Evolutionary conservation across 495 filamentous ascomycete species (phyloP), one percentile per base, ranked within the genome.

Genomic region (Cercophora newfieldiana): DNA sequence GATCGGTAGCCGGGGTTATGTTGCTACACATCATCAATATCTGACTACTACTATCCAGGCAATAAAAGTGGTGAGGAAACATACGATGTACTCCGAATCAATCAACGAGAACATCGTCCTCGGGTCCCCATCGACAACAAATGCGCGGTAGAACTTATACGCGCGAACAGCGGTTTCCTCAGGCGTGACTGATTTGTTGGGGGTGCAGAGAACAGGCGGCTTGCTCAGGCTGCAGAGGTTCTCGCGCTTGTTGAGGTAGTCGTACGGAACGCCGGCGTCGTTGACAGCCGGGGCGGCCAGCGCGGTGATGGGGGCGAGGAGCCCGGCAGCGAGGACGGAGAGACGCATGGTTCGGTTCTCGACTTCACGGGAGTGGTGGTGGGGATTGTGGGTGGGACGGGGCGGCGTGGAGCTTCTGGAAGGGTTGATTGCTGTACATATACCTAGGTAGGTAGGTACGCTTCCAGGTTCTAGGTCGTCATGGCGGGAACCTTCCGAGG

Each of bases 81-180:
- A 70, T 58, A 80, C 78, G 55, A 67, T 75, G 53, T 80, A 80
- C 18, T 57, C 64, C 18, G 74, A 74, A 44, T 81, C 80, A 37
- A 82, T 82, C 31, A 79, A 67, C 16, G 80, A 81, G 62, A 82
- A 82, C 80, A 82, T 82, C 54, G 70, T 80, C 59, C 73, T 72
- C 5, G 80, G 79, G 50, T 81, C 77, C 8, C 79, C 80, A 53
- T 82, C 80, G 5, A 80, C 77, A 3, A 82, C 76, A 51, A 82
- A 82, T 1, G 79, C 79, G 55, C 80, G 80, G 59, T 82, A 82
- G 69, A 82, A 82, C 54, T 82, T 71, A 68, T 82, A 82, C 19
- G 80, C 80, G 53, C 79, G 68, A 62, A 69, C 66, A 0, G 79
- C 80, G 49, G 79, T 81, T 74, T 82, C 79, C 61, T 80, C 80